These are phyloP conservation scores for Rhizomucor miehei DNA, from an alignment of 371 early-diverging fungal genomes.

Conservation along the genomic window DNA sequence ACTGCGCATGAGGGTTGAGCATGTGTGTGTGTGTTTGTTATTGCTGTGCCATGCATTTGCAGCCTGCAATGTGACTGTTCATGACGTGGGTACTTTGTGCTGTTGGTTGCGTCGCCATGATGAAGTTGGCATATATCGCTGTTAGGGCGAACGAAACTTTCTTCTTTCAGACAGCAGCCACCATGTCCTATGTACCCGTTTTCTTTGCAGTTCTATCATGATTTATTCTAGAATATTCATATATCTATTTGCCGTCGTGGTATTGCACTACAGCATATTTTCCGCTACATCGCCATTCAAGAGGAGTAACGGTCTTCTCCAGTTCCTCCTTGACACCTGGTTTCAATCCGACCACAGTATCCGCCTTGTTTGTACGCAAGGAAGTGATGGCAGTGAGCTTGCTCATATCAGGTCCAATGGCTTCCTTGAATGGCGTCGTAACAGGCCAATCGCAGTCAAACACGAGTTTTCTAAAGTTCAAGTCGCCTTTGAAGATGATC, in stretches of 20 bases:
- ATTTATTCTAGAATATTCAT: too few relatives aligned
- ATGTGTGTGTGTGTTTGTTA: too few relatives aligned
- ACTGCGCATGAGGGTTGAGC: too few relatives aligned
- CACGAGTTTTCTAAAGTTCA: conserved; percentile 93
- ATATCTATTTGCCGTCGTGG: conserved; percentile 4
- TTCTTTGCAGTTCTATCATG: too few relatives aligned
- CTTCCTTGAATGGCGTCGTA: conserved; percentile 76
- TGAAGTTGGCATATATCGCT: too few relatives aligned
- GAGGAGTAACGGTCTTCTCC: conserved; percentile 29
- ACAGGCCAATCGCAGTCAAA: conserved; percentile 86
- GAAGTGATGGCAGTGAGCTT: conserved; percentile 64
- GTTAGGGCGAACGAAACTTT: too few relatives aligned
- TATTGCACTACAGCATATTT: conserved; percentile 77
- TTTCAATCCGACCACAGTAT: conserved; percentile 79
- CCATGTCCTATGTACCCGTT: conserved; percentile 11
- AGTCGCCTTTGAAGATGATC: conserved; percentile 92
- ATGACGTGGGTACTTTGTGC: too few relatives aligned
- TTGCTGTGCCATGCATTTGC: too few relatives aligned
- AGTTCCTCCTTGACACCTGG: conserved; percentile 61
- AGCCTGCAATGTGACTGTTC: too few relatives aligned
- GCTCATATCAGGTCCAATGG: conserved; percentile 71
- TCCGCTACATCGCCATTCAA: conserved; percentile 68
- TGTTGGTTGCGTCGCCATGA: too few relatives aligned
- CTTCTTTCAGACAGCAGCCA: neutral
- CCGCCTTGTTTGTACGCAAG: conserved; percentile 87